Conservation (phyloP, 352 stramenopile genomes). For the Phytophthora ramorum region DNA sequence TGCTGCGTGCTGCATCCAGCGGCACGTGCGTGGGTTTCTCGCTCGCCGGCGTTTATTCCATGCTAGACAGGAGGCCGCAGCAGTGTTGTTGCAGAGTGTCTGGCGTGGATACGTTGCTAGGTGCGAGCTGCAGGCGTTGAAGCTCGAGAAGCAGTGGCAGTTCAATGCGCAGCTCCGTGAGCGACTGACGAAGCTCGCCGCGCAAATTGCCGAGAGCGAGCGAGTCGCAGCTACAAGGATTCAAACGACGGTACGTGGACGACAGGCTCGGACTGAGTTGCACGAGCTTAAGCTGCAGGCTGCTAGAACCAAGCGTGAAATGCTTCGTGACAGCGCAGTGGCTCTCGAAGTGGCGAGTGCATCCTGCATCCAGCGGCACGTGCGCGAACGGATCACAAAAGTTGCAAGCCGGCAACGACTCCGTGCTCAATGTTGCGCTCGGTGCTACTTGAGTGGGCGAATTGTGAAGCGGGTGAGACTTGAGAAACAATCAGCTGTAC, state of each 20-base stretch:
- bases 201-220: conserved; percentile 27
- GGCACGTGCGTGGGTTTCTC: conserved; percentile 40
- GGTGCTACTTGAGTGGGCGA: conserved; percentile 48
- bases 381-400: conserved; percentile 33
- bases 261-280: conserved; percentile 27
- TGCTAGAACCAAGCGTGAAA: conserved; percentile 21
- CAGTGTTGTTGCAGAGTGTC: conserved; percentile 37
- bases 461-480: conserved; percentile 23
- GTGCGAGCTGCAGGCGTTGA: conserved; percentile 14
- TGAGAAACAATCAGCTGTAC: conserved; percentile 40
- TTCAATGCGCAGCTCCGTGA: conserved; percentile 20
- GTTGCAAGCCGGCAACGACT: conserved; percentile 12
- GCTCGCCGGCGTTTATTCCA: conserved; percentile 25
- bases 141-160: conserved; percentile 14
- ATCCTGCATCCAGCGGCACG: conserved; percentile 48
- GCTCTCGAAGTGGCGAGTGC: conserved; percentile 37
- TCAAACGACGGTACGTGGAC: conserved; percentile 37
- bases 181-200: conserved; percentile 10
- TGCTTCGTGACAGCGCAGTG: conserved; percentile 5
- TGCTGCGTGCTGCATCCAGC: conserved; percentile 51
- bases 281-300: conserved; percentile 22
- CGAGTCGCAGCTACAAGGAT: conserved; percentile 39
- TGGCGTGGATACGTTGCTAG: conserved; percentile 43
- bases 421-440: conserved; percentile 44
- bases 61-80: conserved; percentile 17